Conservation (phyloP, 192 early-diverging fungal species). For the Umbelopsis isabellina region DNA sequence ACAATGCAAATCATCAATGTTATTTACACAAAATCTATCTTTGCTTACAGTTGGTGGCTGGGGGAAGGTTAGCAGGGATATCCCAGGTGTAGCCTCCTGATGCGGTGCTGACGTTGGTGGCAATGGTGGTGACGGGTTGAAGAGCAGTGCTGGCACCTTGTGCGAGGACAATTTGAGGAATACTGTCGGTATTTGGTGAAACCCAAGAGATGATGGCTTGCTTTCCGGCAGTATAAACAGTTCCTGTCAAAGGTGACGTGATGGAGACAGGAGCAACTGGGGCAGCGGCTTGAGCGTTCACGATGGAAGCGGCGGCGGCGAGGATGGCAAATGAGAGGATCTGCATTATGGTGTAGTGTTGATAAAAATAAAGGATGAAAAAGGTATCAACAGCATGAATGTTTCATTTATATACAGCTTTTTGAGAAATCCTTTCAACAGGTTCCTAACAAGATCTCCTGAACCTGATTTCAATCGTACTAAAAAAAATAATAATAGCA, state of each 20-base stretch:
- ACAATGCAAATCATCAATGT: neutral
- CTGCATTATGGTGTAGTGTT: slow-evolving; percentile 26
- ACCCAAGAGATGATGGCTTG: slow-evolving; percentile 31
- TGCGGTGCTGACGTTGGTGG: slow-evolving; percentile 28
- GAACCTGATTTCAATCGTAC: slow-evolving; percentile 9
- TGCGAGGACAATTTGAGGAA: slow-evolving; percentile 33
- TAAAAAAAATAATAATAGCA: slow-evolving; percentile 6
- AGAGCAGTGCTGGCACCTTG: slow-evolving; percentile 32
- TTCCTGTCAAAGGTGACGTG: slow-evolving; percentile 34
- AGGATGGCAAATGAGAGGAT: slow-evolving; percentile 15
- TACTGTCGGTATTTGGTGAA: slow-evolving; percentile 26
- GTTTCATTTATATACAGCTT: neutral
- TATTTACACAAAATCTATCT: neutral
- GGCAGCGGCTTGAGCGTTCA: slow-evolving; percentile 28
- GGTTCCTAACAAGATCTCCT: neutral
- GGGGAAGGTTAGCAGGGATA: slow-evolving; percentile 34
- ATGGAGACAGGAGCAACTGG: slow-evolving; percentile 22
- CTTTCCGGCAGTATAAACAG: slow-evolving; percentile 32
- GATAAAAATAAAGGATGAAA: slow-evolving; percentile 12
- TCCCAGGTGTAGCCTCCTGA: slow-evolving; percentile 33
- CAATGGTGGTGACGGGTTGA: slow-evolving; percentile 31
- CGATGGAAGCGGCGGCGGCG: slow-evolving; percentile 23
- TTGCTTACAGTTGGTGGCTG: slow-evolving; percentile 37
- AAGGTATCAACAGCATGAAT: neutral
- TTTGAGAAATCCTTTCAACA: neutral